These are phyloP conservation scores for Mollisia scopiformis DNA, from an alignment of 2,329 filamentous ascomycete genomes.

Conservation along the genomic window DNA sequence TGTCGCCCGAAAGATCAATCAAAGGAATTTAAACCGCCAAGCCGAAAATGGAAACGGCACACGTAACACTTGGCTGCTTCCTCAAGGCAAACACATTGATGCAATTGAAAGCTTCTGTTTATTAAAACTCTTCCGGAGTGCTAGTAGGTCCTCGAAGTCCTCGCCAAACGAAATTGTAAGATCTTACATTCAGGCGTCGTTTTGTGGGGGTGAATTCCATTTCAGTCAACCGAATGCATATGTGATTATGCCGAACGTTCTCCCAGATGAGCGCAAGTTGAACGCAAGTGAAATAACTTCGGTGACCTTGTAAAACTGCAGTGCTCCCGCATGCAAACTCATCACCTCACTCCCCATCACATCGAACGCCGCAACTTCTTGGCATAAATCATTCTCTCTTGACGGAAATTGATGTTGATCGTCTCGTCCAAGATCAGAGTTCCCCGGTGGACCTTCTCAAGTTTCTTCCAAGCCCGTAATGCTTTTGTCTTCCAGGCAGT, in stretches of 20 bases:
- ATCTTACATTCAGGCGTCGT: too few relatives aligned
- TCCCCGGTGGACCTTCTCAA: conserved; percentile 20
- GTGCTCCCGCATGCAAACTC: neutral
- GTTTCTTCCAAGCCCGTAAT: conserved; percentile 13
- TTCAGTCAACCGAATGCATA: too few relatives aligned
- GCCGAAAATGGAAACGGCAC: neutral
- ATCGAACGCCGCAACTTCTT: conserved; percentile 10
- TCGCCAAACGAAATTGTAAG: too few relatives aligned
- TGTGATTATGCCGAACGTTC: too few relatives aligned
- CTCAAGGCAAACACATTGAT: neutral
- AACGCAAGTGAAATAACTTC: neutral
- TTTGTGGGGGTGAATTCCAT: too few relatives aligned
- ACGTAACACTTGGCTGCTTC: neutral
- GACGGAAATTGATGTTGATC: conserved; percentile 20
- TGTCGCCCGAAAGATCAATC: neutral
- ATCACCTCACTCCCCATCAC: too few relatives aligned
- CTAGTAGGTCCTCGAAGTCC: too few relatives aligned
- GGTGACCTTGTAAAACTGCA: neutral
- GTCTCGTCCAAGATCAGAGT: conserved; percentile 17
- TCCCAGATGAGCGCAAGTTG: too few relatives aligned
- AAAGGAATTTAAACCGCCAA: neutral
- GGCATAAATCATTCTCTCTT: conserved; percentile 21
- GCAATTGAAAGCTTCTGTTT: neutral
- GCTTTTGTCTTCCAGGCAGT: conserved; percentile 15
- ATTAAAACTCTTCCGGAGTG: neutral